phyloP scores from a whole-genome alignment of 2,329 filamentous ascomycete genomes.

The Fusarium temperatum region DNA sequence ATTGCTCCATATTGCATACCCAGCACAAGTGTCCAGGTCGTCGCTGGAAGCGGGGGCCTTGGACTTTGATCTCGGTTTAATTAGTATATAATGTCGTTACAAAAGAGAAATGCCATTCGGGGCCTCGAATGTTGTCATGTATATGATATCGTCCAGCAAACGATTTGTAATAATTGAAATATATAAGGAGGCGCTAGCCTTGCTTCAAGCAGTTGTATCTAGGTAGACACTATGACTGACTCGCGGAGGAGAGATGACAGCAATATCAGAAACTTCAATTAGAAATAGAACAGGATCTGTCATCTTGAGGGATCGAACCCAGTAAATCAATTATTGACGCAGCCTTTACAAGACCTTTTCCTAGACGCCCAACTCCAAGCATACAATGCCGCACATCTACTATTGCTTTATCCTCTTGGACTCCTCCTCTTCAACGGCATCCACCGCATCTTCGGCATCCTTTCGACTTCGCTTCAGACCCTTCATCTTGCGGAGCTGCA shows the following conservation, averaged over 20 bases:
- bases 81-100: slow-evolving; percentile 17
- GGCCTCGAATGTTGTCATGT: not conserved
- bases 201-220: not conserved
- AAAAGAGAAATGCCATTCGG: slow-evolving; percentile 1
- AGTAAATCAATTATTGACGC: slow-evolving; percentile 44
- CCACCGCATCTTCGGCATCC: slow-evolving; percentile 58
- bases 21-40: not conserved
- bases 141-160: not conserved
- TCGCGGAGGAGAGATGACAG: no score
- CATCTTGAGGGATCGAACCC: slow-evolving; percentile 13
- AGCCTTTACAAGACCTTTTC: slow-evolving; percentile 41
- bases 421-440: slow-evolving; percentile 52
- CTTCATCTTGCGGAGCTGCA: slow-evolving; percentile 99
- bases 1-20: not conserved
- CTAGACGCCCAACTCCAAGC: slow-evolving; percentile 47
- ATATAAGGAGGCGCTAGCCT: not conserved
- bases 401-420: slow-evolving; percentile 49
- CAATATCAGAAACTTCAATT: not conserved
- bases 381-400: slow-evolving; percentile 36
- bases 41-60: not conserved
- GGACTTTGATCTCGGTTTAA: slow-evolving; percentile 1
- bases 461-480: slow-evolving; percentile 86
- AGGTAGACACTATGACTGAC: not conserved
- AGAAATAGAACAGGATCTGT: not conserved
- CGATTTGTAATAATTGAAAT: not conserved